Conservation (phyloP, 2,329 filamentous ascomycete genomes). For the Colletotrichum godetiae region DNA sequence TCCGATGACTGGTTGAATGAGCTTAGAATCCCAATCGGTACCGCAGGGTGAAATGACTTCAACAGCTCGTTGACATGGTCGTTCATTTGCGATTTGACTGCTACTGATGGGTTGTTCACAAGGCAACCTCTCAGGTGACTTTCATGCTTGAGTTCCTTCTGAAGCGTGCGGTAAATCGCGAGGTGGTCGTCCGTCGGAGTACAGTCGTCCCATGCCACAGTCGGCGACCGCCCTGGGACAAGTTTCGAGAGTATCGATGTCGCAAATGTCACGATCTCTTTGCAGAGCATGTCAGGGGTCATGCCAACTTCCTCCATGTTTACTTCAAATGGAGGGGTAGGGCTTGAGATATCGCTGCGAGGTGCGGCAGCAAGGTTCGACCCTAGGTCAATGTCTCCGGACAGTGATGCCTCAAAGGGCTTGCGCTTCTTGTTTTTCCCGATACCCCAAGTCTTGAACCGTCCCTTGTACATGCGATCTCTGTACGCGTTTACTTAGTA, state of each 20-base stretch:
- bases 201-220: not conserved
- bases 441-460: constrained; percentile 29
- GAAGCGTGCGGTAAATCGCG: constrained; percentile 9
- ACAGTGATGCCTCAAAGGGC: not conserved
- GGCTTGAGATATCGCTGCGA: not conserved
- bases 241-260: not conserved
- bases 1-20: constrained; percentile 10
- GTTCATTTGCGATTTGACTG: not conserved
- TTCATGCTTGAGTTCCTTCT: constrained; percentile 16
- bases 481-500: constrained; percentile 3
- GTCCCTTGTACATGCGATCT: constrained; percentile 32
- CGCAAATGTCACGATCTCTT: not conserved
- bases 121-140: constrained; percentile 8
- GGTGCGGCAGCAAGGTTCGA: not conserved
- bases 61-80: constrained; percentile 5
- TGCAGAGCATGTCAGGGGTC: not conserved
- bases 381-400: not conserved
- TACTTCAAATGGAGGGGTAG: not conserved
- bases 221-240: not conserved
- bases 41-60: not conserved
- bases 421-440: constrained; percentile 27
- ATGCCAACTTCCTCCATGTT: not conserved
- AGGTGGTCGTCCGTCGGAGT: constrained; percentile 15
- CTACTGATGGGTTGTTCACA: not conserved
- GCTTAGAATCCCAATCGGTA: constrained; percentile 22